These are phyloP conservation scores for Cordyceps farinosa DNA, from an alignment of 2,329 filamentous ascomycete genomes.

Conservation along the genomic window DNA sequence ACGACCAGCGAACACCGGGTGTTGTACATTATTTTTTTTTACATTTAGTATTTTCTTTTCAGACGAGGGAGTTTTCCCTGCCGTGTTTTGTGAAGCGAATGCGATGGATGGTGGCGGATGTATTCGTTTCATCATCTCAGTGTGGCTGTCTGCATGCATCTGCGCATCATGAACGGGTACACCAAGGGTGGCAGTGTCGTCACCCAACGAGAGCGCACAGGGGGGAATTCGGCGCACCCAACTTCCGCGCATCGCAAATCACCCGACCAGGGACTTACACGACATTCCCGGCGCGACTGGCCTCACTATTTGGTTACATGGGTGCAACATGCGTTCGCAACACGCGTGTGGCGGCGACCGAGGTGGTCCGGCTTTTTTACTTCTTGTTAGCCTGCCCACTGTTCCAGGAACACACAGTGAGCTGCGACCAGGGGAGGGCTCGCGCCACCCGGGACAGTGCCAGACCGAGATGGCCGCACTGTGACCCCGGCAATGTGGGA, in stretches of 20 bases:
- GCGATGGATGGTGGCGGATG: background rate
- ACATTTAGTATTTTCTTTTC: background rate
- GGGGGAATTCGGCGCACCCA: background rate
- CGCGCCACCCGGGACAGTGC: background rate
- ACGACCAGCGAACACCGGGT: constrained; percentile 18
- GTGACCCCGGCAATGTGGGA: background rate
- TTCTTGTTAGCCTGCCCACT: background rate
- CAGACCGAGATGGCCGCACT: background rate
- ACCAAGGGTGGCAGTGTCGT: background rate
- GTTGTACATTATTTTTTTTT: constrained; percentile 14
- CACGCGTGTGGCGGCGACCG: constrained; percentile 6
- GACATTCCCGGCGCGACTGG: constrained; percentile 11
- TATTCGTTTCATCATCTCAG: background rate
- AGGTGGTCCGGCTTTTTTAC: background rate
- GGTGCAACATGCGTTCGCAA: background rate
- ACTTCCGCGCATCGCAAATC: background rate
- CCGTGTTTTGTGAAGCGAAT: background rate
- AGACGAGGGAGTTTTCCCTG: background rate
- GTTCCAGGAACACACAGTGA: background rate
- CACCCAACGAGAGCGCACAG: background rate
- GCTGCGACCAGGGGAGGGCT: background rate
- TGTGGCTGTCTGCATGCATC: background rate
- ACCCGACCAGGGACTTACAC: constrained; percentile 5
- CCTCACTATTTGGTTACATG: constrained; percentile 9
- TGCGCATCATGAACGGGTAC: background rate